Evolutionary conservation across 1,284 basidiomycete species (phyloP).

Genomic region (Sporisorium graminicola): DNA sequence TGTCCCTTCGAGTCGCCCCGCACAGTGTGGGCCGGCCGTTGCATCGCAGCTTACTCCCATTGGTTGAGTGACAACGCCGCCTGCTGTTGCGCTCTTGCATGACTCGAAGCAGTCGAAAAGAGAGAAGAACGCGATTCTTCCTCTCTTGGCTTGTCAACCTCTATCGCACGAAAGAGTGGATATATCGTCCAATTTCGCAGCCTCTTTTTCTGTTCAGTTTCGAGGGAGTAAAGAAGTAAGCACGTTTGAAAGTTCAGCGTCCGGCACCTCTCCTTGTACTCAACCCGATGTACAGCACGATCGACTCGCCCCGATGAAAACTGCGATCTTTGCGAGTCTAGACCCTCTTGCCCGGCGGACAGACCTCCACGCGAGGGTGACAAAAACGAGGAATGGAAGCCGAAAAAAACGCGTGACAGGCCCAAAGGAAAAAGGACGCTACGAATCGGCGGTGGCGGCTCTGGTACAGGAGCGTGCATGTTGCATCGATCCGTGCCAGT

Average conservation of each 20-base stretch:
- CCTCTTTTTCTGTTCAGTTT: neutral
- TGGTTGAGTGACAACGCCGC: neutral
- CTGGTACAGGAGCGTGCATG: slow-evolving; percentile 9
- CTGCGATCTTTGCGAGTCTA: neutral
- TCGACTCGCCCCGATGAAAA: neutral
- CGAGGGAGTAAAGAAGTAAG: no score
- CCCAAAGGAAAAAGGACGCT: neutral
- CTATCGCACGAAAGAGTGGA: neutral
- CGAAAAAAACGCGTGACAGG: slow-evolving; percentile 5
- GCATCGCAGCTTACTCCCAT: neutral
- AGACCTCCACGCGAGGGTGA: slow-evolving; percentile 33
- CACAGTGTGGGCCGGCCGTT: neutral
- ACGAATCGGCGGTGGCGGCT: slow-evolving; percentile 12
- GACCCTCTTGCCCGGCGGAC: slow-evolving; percentile 17
- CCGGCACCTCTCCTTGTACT: no score
- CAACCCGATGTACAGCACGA: no score
- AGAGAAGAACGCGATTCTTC: neutral
- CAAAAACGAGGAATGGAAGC: neutral
- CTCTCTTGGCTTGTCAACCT: neutral
- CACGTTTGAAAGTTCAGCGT: no score
- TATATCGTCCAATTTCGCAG: neutral
- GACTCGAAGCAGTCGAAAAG: neutral
- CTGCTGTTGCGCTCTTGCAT: neutral
- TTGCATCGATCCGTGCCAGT: neutral
- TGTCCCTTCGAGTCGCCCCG: slow-evolving; percentile 13